Base-by-base conservation (phyloP, 495 filamentous ascomycete genomes). In the Penicillium coprophilum region DNA sequence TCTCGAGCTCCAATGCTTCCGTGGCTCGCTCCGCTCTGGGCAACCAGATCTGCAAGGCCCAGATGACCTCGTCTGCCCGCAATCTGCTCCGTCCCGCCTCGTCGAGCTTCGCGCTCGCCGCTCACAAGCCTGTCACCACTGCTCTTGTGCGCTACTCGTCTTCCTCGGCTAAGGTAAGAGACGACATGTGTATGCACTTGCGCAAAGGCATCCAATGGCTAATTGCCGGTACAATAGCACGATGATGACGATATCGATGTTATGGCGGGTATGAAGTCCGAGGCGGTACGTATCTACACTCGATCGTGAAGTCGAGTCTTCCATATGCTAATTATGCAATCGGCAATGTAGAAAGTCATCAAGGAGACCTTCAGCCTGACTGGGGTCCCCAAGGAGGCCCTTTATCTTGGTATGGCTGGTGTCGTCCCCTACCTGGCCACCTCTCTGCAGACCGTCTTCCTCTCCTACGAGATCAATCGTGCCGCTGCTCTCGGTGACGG, bases 371-470 rank as follows among this genome's bases (percentile, higher is more conserved):
- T 98, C 73, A 83, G 82, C 46, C 75, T 98, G 24, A 63, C 74
- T 24, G 79, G 77, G 4, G 93, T 97, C 21, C 94, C 94, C 31
- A 83, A 79, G 68, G 87, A 96, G 66, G 84, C 92, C 40, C 85
- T 90, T 53, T 79, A 79, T 63, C 80, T 98, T 57, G 95, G 94
- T 46, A 80, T 95, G 63, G 91, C 91, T 12, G 94, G 94, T 69
- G 88, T 96, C 4, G 58, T 97, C 12, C 94, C 94, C 5, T 98
- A 98, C 77, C 71, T 95, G 12, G 90, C 82, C 34, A 97, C 94
- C 12, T 96, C 93, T 2, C 59, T 93, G 15, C 81, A 88, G 36
- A 96, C 95, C n/a, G 82, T 96, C 55, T 92, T 85, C 68, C 85
- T 96, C 47, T 84, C 90, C 13, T 96, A 83, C 80, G 84, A 90